phyloP scores from a whole-genome alignment of 352 stramenopile genomes.

The Phytopythium delawarense region DNA sequence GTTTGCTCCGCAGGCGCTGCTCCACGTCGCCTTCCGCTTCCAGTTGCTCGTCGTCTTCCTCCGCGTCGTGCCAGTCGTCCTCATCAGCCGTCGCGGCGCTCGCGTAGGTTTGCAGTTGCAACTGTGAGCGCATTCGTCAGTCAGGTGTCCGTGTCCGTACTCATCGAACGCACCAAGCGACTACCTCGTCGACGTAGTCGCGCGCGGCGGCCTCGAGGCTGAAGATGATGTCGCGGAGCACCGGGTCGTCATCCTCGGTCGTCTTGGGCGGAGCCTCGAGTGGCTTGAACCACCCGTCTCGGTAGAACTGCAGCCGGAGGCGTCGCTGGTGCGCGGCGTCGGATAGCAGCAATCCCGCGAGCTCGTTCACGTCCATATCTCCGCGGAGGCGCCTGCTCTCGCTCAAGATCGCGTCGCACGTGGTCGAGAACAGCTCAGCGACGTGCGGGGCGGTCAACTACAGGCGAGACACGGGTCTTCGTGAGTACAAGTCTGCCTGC shows the following conservation, averaged over 20 bases:
- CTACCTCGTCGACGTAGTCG: constrained; percentile 40
- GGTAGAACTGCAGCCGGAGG: constrained; percentile 43
- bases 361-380: not conserved
- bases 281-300: constrained; percentile 38
- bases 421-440: constrained; percentile 16
- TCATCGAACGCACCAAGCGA: not conserved
- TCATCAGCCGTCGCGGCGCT: constrained; percentile 11
- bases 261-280: constrained; percentile 14
- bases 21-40: constrained; percentile 30
- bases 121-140: constrained; percentile 3
- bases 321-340: constrained; percentile 27
- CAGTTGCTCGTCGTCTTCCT: constrained; percentile 25
- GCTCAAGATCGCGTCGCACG: not conserved
- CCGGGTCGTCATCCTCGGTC: constrained; percentile 8
- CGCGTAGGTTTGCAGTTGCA: constrained; percentile 18
- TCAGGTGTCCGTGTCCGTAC: not conserved
- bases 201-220: constrained; percentile 25
- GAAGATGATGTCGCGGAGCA: constrained; percentile 23
- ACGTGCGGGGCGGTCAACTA: constrained; percentile 15
- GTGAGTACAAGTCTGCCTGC: not conserved
- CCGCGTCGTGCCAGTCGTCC: constrained; percentile 9
- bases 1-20: constrained; percentile 28
- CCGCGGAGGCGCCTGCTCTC: not conserved
- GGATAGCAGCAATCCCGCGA: constrained; percentile 33
- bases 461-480: not conserved